Percentiles rank a stretch among this genome's conserved stretches.
Evolutionary conservation across 176 grass and related monocot species (phyloP).

Genomic region (Lolium perenne): DNA sequence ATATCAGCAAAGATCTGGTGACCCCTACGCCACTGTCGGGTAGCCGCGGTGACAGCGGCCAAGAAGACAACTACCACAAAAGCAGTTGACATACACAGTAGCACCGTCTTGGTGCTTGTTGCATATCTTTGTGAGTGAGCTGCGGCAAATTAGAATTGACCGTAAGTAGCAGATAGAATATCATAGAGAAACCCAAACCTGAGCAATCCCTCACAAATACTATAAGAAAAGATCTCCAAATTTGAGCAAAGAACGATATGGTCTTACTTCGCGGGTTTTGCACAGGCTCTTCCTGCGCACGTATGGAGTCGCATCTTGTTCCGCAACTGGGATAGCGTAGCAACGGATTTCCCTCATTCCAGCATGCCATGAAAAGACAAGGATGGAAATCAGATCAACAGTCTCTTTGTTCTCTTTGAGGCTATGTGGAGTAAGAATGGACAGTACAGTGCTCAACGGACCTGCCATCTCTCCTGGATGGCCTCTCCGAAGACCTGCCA

Average conservation of each 20-base stretch:
- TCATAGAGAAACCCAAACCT: background rate
- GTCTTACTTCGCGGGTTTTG: constrained; percentile 17
- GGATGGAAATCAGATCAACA: too few relatives aligned
- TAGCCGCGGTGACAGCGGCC: constrained; percentile 26
- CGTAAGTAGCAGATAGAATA: constrained; percentile 20
- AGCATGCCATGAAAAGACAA: too few relatives aligned
- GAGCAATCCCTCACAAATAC: background rate
- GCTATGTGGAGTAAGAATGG: too few relatives aligned
- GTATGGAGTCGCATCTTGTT: background rate
- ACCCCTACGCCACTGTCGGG: constrained; percentile 38
- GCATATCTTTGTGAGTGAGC: constrained; percentile 30
- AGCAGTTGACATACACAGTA: constrained; percentile 38
- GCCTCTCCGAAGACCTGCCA: too few relatives aligned
- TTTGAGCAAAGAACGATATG: background rate
- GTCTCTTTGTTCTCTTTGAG: too few relatives aligned
- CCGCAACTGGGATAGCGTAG: too few relatives aligned
- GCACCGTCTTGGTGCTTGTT: constrained; percentile 31
- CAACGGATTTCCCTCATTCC: too few relatives aligned
- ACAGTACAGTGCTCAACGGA: too few relatives aligned
- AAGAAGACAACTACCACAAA: constrained; percentile 34
- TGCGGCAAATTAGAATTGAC: constrained; percentile 39
- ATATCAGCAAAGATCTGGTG: constrained; percentile 74
- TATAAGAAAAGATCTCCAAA: background rate
- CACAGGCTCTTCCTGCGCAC: background rate
- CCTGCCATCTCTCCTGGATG: too few relatives aligned